Evolutionary conservation across 305 asterid species (phyloP).

Genomic region (Ajuga reptans): DNA sequence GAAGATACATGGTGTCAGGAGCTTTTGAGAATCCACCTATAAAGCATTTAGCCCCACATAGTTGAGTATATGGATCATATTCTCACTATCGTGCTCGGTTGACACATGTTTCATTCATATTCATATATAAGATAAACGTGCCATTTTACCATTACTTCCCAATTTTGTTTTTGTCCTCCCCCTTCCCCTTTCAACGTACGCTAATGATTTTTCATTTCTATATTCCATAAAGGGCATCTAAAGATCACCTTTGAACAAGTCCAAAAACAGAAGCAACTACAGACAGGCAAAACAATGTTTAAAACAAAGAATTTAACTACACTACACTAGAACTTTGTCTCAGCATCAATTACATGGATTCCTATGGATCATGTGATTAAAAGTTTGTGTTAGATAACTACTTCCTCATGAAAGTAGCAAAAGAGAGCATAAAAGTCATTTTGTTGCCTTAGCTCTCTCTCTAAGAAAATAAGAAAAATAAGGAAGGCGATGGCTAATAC

Average conservation of each 20-base stretch:
- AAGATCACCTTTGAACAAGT: not conserved
- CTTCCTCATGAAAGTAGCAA: not conserved
- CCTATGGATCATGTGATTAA: not conserved
- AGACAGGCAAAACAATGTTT: not conserved
- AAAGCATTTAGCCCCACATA: not conserved
- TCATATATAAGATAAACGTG: not conserved
- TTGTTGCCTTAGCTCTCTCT: not conserved
- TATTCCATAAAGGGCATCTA: not conserved
- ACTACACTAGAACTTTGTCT: not conserved
- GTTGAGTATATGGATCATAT: not conserved
- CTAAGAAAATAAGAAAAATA: not conserved
- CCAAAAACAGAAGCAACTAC: not conserved
- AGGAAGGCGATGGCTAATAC: not conserved
- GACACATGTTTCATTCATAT: not conserved
- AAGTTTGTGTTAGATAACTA: not conserved
- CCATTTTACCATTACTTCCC: not conserved
- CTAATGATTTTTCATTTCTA: not conserved
- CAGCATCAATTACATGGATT: not conserved
- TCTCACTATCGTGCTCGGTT: not conserved
- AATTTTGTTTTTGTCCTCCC: not conserved
- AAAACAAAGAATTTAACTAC: not conserved
- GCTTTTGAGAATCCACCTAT: not conserved
- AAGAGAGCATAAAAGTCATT: not conserved
- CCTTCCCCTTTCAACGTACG: not conserved
- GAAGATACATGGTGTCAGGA: not conserved